Percentiles rank a stretch among this genome's conserved stretches.
These are phyloP conservation scores for Macrotyloma uniflorum DNA, from an alignment of 306 rosid genomes.

Conservation along the genomic window DNA sequence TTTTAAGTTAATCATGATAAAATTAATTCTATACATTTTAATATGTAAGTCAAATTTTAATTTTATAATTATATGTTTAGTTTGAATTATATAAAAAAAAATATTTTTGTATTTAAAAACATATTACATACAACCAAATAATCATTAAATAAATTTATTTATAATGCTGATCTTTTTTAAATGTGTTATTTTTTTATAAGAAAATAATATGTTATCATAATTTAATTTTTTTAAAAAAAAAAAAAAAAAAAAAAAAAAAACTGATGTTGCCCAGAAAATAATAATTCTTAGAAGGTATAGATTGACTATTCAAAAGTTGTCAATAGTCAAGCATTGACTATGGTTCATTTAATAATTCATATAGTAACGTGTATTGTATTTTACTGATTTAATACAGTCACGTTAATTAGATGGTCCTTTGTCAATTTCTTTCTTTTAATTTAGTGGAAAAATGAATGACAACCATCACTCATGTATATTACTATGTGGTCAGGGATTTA, in stretches of 20 bases:
- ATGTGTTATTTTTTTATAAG: too few relatives aligned
- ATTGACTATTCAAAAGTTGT: not conserved
- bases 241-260: not conserved
- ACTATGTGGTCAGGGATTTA: not conserved
- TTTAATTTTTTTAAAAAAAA: too few relatives aligned
- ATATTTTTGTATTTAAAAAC: not conserved
- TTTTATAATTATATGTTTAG: not conserved
- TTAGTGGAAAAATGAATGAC: not conserved
- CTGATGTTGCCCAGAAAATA: not conserved
- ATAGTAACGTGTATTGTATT: not conserved
- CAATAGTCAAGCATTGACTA: slow-evolving; percentile 13
- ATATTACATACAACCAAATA: not conserved
- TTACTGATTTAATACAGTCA: not conserved
- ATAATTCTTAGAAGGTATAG: not conserved
- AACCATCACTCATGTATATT: not conserved
- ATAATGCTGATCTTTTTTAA: not conserved
- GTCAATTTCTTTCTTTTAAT: not conserved
- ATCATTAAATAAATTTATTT: not conserved
- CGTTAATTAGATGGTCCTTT: not conserved
- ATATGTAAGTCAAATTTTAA: not conserved
- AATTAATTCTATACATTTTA: not conserved
- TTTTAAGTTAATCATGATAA: not conserved
- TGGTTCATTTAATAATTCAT: not conserved
- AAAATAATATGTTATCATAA: not conserved
- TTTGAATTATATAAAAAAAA: not conserved